These are phyloP conservation scores for Crithidia bombi DNA, from an alignment of 208 protist species.

Conservation along the genomic window DNA sequence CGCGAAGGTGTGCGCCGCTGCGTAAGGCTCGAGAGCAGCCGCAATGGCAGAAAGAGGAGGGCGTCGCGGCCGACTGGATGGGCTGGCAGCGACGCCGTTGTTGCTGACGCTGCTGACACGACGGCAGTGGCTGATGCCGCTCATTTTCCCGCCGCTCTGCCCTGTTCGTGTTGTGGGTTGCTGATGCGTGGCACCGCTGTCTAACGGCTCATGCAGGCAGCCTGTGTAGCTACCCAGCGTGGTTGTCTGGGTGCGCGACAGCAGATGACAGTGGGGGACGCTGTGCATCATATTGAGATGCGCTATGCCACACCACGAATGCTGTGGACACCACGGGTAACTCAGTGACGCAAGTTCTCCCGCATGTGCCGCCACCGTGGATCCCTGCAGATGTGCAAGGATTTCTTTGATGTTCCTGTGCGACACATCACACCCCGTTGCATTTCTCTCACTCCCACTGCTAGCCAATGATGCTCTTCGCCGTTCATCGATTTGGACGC, in stretches of 20 bases:
- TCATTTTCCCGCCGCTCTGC: background rate
- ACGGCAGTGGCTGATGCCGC: background rate
- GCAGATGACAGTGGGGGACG: background rate
- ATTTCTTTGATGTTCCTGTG: background rate
- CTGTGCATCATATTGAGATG: constrained; percentile 5
- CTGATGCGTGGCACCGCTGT: constrained; percentile 19
- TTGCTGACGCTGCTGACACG: background rate
- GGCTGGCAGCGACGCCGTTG: background rate
- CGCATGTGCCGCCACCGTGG: background rate
- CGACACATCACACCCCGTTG: background rate
- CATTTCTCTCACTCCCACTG: background rate
- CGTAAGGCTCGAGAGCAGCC: constrained; percentile 26
- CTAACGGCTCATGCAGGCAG: constrained; percentile 29
- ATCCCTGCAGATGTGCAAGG: background rate
- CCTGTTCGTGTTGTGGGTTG: background rate
- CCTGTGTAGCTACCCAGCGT: background rate
- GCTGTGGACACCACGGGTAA: constrained; percentile 30
- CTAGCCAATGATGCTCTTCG: background rate
- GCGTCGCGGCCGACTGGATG: background rate
- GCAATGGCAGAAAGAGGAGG: constrained; percentile 24
- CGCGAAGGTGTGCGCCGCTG: constrained; percentile 34
- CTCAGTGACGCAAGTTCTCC: background rate
- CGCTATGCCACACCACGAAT: constrained; percentile 52
- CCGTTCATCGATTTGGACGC: background rate
- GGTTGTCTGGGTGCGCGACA: background rate